These are phyloP conservation scores for Ceratocystis smalleyi DNA, from an alignment of 2,329 filamentous ascomycete species.

Conservation along the genomic window DNA sequence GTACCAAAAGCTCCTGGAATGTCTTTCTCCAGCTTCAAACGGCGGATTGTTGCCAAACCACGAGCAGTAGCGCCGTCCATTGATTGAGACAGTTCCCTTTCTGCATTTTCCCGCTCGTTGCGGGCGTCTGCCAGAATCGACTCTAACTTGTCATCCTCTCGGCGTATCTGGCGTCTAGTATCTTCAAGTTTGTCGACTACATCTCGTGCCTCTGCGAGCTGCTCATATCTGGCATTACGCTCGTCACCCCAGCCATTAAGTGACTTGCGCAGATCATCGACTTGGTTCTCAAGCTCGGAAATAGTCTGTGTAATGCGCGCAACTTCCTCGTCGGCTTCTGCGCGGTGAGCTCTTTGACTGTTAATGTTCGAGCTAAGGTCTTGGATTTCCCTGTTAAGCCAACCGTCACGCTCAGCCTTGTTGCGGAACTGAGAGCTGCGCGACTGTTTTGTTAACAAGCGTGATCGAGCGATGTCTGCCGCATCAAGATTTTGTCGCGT, in stretches of 20 bases:
- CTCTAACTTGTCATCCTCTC: constrained; percentile 76
- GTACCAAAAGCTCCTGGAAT: constrained; percentile 84
- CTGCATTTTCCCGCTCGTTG: constrained; percentile 61
- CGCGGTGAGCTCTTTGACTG: constrained; percentile 66
- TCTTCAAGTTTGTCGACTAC: constrained; percentile 65
- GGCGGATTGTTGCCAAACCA: constrained; percentile 72
- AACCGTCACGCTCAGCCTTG: constrained; percentile 76
- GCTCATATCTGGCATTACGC: constrained; percentile 54
- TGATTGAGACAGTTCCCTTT: constrained; percentile 61
- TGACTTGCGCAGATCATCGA: constrained; percentile 51
- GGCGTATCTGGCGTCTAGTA: constrained; percentile 70
- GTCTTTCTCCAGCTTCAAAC: constrained; percentile 62
- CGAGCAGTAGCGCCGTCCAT: constrained; percentile 82
- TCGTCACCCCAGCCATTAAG: constrained; percentile 68
- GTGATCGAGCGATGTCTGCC: constrained; percentile 57
- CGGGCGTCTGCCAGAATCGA: constrained; percentile 61
- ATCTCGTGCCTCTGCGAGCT: constrained; percentile 64
- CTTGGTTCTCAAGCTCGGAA: constrained; percentile 53
- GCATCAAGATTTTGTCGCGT: constrained; percentile 58
- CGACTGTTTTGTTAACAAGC: constrained; percentile 83
- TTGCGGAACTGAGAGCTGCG: constrained; percentile 75
- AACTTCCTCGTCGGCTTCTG: constrained; percentile 75
- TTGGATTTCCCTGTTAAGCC: constrained; percentile 63
- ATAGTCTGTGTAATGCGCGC: constrained; percentile 56
- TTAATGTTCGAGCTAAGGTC: constrained; percentile 63